These are phyloP conservation scores for Solanum piurae DNA, from an alignment of 257 asterid genomes.

Conservation along the genomic window DNA sequence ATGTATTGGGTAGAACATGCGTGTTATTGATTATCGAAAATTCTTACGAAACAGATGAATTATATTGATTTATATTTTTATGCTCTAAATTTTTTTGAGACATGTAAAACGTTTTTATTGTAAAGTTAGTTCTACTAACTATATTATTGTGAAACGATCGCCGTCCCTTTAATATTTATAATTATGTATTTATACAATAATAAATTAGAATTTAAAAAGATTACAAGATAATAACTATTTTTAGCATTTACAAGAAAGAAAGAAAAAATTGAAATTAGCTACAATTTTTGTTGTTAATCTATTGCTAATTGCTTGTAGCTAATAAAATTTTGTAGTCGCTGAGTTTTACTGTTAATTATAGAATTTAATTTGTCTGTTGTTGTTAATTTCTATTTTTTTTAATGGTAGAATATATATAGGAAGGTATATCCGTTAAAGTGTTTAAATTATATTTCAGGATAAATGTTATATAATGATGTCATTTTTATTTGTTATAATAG, in stretches of 20 bases:
- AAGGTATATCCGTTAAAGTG: background rate
- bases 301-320: background rate
- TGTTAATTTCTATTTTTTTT: background rate
- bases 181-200: background rate
- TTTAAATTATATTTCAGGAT: background rate
- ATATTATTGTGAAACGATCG: background rate
- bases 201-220: background rate
- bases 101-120: no score
- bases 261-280: background rate
- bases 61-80: background rate
- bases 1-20: background rate
- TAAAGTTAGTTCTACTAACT: background rate
- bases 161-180: background rate
- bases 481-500: background rate
- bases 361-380: background rate
- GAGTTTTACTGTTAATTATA: background rate
- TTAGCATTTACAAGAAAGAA: background rate
- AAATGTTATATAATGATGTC: accelerated
- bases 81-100: no score
- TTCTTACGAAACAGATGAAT: background rate
- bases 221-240: background rate
- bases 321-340: background rate
- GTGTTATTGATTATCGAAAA: background rate
- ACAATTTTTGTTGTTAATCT: background rate
- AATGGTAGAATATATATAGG: background rate